A percentile compares a stretch with the other conserved stretches of the same genome.
Conservation (phyloP, 495 filamentous ascomycete species). For the Trichoderma virens region DNA sequence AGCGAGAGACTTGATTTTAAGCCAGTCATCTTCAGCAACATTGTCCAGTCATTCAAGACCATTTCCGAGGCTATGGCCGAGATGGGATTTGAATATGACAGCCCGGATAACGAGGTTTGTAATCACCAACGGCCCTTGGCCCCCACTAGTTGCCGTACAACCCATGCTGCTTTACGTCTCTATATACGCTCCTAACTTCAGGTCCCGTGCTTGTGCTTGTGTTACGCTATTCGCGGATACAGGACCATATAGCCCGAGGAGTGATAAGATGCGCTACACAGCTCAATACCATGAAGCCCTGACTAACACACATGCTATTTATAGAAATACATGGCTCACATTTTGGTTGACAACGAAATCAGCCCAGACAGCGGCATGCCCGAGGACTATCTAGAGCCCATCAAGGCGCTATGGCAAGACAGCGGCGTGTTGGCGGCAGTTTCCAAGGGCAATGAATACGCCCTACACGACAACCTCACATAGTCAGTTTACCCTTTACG, state of each 20-base stretch:
- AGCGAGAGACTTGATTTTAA: constrained; percentile 89
- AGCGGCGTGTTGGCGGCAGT: constrained; percentile 77
- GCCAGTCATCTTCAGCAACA: constrained; percentile 88
- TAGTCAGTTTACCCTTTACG: constrained; percentile 62
- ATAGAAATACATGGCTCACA: constrained; percentile 46
- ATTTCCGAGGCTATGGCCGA: constrained; percentile 92
- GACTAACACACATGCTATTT: neutral
- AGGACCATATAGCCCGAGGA: neutral
- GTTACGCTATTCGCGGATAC: neutral
- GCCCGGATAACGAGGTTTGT: constrained; percentile 70
- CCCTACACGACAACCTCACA: constrained; percentile 86
- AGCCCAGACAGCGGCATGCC: constrained; percentile 67
- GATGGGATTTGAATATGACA: constrained; percentile 66
- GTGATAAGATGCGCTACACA: neutral
- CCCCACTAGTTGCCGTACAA: neutral
- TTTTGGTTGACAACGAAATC: constrained; percentile 64
- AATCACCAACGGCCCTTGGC: neutral
- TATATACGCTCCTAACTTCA: neutral
- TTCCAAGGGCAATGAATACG: constrained; percentile 87
- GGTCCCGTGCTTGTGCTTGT: neutral
- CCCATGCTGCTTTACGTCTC: neutral
- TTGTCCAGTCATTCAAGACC: constrained; percentile 80
- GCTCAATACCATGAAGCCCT: neutral
- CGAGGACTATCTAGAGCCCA: constrained; percentile 60
- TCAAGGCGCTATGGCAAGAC: constrained; percentile 81